A percentile compares a stretch with the other conserved stretches of the same genome.
Evolutionary conservation across 495 filamentous ascomycete species (phyloP).

Genomic region (Rusavskia elegans): DNA sequence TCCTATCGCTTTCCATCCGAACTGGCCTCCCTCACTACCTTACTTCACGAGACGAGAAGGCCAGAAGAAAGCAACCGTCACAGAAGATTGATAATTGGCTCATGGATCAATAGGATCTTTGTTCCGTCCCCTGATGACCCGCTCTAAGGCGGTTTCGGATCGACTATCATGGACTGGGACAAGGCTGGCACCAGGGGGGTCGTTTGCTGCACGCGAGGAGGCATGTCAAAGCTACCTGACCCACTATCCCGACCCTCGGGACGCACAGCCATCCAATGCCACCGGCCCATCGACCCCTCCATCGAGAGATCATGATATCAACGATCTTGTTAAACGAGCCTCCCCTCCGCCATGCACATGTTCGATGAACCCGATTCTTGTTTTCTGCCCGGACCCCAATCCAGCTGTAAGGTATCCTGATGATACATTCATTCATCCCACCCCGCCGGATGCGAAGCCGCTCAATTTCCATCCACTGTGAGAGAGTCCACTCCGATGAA

Average conservation of each 20-base stretch:
- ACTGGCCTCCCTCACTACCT: no score
- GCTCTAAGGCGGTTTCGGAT: slow-evolving; percentile 1
- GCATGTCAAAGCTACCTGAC: neutral
- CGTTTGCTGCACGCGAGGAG: neutral
- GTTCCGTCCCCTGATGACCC: neutral
- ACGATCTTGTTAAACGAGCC: neutral
- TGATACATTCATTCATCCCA: no score
- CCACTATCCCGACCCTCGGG: neutral
- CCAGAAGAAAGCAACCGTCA: no score
- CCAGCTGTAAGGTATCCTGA: no score
- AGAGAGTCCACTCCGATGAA: no score
- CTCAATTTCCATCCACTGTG: no score
- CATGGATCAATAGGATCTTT: neutral
- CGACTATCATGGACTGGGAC: neutral
- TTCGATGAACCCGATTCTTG: no score
- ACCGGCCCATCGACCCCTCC: neutral
- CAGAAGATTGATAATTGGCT: no score
- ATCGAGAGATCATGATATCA: slow-evolving; percentile 1
- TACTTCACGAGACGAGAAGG: no score
- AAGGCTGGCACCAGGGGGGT: neutral
- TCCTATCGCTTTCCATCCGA: no score
- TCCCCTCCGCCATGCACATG: neutral
- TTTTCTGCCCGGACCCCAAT: no score
- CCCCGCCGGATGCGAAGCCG: no score
- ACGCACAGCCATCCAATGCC: neutral